These are phyloP conservation scores for Phytopythium montanum DNA, from an alignment of 352 stramenopile species.

Conservation along the genomic window DNA sequence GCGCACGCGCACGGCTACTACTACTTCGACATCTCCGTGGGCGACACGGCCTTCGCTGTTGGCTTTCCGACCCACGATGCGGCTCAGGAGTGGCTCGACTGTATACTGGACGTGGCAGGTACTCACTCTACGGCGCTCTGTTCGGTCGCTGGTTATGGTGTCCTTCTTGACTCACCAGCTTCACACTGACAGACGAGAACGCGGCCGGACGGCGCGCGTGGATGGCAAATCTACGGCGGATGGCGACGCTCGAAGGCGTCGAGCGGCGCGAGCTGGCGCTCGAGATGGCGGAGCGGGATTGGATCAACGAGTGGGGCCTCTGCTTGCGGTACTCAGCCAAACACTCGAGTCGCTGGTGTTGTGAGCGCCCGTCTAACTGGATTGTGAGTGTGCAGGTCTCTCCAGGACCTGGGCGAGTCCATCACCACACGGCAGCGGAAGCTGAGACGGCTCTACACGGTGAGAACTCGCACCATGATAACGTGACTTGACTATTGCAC, in stretches of 20 bases:
- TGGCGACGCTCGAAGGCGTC: constrained; percentile 42
- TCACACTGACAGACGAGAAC: constrained; percentile 45
- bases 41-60: constrained; percentile 34
- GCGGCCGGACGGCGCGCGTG: constrained; percentile 63
- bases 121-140: not conserved
- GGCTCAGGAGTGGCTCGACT: constrained; percentile 49
- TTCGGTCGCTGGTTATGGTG: not conserved
- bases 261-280: constrained; percentile 51
- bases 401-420: constrained; percentile 35
- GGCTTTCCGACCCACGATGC: constrained; percentile 46
- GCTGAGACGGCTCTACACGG: constrained; percentile 56
- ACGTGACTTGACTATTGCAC: too few species aligned
- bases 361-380: not conserved
- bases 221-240: constrained; percentile 48
- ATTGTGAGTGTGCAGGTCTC: constrained; percentile 5
- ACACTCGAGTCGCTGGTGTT: not conserved
- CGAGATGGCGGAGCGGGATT: constrained; percentile 66
- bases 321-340: constrained; percentile 38
- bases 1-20: constrained; percentile 44
- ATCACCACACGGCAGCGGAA: constrained; percentile 38
- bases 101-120: constrained; percentile 63
- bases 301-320: constrained; percentile 79
- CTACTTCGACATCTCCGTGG: constrained; percentile 53
- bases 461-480: constrained; percentile 18
- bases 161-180: not conserved